A percentile compares a stretch with the other conserved stretches of the same genome.
These are phyloP conservation scores for Camelina hispida DNA, from an alignment of 345 rosid species.

Conservation along the genomic window DNA sequence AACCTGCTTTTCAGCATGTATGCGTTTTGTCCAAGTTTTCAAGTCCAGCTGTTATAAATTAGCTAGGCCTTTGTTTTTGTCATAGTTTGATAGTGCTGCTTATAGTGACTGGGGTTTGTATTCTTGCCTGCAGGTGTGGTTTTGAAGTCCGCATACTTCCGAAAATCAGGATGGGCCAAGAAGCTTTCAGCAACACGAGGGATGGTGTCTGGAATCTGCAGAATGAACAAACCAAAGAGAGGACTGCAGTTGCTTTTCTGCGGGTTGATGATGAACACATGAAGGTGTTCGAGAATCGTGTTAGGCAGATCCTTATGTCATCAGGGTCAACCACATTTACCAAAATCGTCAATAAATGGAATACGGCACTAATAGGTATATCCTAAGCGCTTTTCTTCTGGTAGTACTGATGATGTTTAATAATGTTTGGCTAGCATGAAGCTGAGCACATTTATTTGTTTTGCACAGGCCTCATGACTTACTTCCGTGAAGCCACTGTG, in stretches of 20 bases:
- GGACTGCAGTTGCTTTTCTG: constrained; percentile 96
- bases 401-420: constrained; percentile 2
- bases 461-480: constrained; percentile 77
- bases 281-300: constrained; percentile 99
- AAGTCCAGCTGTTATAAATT: neutral
- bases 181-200: constrained; percentile 93
- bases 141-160: constrained; percentile 98
- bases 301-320: constrained; percentile 99
- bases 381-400: neutral
- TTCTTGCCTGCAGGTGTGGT: constrained; percentile 72
- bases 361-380: constrained; percentile 94
- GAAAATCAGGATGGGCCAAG: constrained; percentile 98
- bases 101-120: constrained; percentile 14
- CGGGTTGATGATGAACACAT: constrained; percentile 98
- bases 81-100: constrained; percentile 7
- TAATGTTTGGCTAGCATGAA: constrained; percentile 12
- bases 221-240: constrained; percentile 98
- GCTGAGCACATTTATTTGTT: neutral
- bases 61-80: no score
- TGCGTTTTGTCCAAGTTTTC: constrained; percentile 35
- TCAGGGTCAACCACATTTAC: constrained; percentile 99
- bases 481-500: constrained; percentile 99
- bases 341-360: constrained; percentile 99
- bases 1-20: constrained; percentile 99
- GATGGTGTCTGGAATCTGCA: constrained; percentile 99